Percentiles rank a stretch among this genome's conserved stretches.
Conservation (phyloP, 345 rosid species). For the Sisymbrium altissimum region DNA sequence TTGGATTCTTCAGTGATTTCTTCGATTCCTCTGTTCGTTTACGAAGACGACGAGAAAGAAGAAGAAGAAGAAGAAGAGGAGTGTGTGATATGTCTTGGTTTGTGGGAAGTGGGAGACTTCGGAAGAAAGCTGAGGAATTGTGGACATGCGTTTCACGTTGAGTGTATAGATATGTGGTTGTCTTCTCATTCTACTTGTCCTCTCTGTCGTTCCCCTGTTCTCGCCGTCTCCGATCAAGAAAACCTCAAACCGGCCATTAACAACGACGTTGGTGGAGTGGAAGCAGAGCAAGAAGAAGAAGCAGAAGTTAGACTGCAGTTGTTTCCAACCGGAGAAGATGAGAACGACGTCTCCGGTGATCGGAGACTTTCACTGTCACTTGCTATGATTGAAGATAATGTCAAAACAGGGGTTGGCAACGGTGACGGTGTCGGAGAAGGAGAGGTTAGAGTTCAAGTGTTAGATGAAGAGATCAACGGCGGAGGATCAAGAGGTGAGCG, state of each 20-base stretch:
- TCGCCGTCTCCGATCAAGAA: background rate
- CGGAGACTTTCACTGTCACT: constrained; percentile 1
- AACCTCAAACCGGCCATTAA: constrained; percentile 16
- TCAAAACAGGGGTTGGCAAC: constrained; percentile 18
- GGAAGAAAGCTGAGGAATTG: constrained; percentile 60
- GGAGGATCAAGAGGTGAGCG: constrained; percentile 25
- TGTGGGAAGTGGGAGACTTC: constrained; percentile 56
- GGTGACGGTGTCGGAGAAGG: background rate
- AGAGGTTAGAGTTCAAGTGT: constrained; percentile 32
- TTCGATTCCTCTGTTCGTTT: constrained; percentile 65
- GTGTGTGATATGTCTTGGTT: constrained; percentile 69
- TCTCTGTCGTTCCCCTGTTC: constrained; percentile 50
- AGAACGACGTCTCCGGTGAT: background rate
- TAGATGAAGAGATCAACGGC: constrained; percentile 19
- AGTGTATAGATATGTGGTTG: constrained; percentile 86
- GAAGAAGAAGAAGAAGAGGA: constrained; percentile 37
- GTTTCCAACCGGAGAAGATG: constrained; percentile 25
- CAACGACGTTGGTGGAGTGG: constrained; percentile 22
- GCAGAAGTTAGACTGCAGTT: constrained; percentile 12
- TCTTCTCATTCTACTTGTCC: constrained; percentile 70
- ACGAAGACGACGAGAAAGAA: constrained; percentile 18
- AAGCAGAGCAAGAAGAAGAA: background rate
- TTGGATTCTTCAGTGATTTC: constrained; percentile 57
- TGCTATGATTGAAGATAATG: constrained; percentile 14
- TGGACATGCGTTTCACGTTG: constrained; percentile 71